Conservation (phyloP, 192 early-diverging fungal genomes). For the Mortierella alpina region DNA sequence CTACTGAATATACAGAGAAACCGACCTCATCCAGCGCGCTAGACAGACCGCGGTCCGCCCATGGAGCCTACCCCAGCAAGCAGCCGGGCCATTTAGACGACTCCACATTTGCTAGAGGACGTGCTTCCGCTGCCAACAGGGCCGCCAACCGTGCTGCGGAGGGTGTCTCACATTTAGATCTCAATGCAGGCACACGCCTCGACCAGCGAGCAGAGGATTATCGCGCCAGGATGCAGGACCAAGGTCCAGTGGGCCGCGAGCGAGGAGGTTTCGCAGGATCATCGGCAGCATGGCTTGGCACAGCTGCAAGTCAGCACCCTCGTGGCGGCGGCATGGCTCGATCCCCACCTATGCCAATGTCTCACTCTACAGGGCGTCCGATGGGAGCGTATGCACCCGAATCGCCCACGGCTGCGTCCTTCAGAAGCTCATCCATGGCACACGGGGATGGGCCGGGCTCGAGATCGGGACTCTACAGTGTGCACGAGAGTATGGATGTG, state of each 20-base stretch:
- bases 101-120: neutral
- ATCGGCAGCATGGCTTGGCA: neutral
- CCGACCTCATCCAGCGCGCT: neutral
- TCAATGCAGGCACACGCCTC: neutral
- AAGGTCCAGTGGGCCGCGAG: neutral
- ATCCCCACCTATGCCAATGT: no score
- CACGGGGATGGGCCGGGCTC: no score
- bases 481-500: no score
- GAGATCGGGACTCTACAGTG: no score
- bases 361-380: no score
- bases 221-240: conserved; percentile 2
- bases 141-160: neutral
- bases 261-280: neutral
- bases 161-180: conserved; percentile 9
- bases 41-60: neutral
- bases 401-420: no score
- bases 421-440: no score
- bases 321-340: neutral
- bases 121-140: conserved; percentile 9
- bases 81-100: conserved; percentile 5
- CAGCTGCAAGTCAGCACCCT: neutral
- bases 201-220: neutral
- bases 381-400: no score
- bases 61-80: neutral
- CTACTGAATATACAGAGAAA: neutral